phyloP scores from a whole-genome alignment of 495 filamentous ascomycete species.

The Chaetomium tenue region DNA sequence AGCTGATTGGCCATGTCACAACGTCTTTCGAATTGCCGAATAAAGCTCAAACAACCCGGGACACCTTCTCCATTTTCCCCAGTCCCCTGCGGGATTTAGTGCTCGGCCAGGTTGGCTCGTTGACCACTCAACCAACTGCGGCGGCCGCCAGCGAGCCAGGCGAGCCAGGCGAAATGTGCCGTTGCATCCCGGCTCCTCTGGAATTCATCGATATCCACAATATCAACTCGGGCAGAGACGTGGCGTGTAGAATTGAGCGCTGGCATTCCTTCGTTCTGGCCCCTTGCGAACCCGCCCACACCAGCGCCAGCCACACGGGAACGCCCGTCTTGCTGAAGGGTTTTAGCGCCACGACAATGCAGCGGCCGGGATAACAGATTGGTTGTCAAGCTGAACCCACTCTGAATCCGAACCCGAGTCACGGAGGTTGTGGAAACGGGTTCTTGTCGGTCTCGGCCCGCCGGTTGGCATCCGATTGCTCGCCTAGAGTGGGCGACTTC shows the following conservation, averaged over 20 bases:
- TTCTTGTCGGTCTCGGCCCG: neutral
- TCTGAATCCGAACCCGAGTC: neutral
- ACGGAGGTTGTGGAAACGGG: neutral
- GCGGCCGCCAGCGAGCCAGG: neutral
- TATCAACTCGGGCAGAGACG: neutral
- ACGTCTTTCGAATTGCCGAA: constrained; percentile 24
- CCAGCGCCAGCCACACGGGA: neutral
- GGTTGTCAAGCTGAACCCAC: neutral
- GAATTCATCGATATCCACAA: neutral
- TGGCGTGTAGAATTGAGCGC: neutral
- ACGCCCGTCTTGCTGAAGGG: neutral
- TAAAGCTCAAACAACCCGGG: constrained; percentile 24
- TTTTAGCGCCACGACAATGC: neutral
- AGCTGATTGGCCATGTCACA: constrained; percentile 18
- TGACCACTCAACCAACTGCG: neutral
- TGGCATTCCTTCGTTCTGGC: neutral
- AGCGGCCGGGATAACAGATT: neutral
- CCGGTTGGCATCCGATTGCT: constrained; percentile 14
- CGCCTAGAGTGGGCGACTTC: neutral
- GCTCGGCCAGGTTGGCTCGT: neutral
- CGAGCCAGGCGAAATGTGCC: constrained; percentile 21
- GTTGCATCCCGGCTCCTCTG: constrained; percentile 13
- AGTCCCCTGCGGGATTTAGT: constrained; percentile 31
- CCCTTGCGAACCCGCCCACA: neutral
- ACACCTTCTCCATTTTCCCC: constrained; percentile 5